Conservation (phyloP, 106 monocot species). For the Apostasia shenzhenica region DNA sequence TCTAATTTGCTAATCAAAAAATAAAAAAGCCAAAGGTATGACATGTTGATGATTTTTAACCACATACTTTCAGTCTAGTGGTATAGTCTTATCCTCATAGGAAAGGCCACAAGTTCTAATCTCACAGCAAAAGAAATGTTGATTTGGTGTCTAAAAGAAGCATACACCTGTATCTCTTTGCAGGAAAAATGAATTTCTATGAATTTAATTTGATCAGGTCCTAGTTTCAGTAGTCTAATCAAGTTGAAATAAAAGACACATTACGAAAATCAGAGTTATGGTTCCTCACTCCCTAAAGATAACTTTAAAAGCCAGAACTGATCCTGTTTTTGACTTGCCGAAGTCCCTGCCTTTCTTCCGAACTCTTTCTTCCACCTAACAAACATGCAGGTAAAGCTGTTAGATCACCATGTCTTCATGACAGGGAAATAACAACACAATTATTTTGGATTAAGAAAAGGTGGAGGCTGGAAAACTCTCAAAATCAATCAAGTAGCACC, state of each 20-base stretch:
- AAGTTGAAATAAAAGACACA: not conserved
- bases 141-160: not conserved
- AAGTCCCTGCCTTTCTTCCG: conserved; percentile 84
- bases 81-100: no score
- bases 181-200: no score
- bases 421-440: not conserved
- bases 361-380: conserved; percentile 84
- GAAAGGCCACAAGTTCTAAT: no score
- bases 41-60: no score
- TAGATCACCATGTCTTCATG: not conserved
- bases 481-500: not conserved
- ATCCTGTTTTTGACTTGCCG: conserved; percentile 80
- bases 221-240: not conserved
- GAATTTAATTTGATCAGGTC: no score
- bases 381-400: conserved; percentile 5
- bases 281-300: conserved; percentile 93
- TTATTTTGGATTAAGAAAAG: not conserved
- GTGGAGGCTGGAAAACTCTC: not conserved
- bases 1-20: no score
- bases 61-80: no score
- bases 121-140: not conserved
- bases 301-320: conserved; percentile 93
- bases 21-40: no score
- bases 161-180: no score
- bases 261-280: not conserved